Percentiles rank a stretch among this genome's conserved stretches.
These are phyloP conservation scores for Solioccasus polychromus DNA, from an alignment of 768 basidiomycete genomes.

Conservation along the genomic window DNA sequence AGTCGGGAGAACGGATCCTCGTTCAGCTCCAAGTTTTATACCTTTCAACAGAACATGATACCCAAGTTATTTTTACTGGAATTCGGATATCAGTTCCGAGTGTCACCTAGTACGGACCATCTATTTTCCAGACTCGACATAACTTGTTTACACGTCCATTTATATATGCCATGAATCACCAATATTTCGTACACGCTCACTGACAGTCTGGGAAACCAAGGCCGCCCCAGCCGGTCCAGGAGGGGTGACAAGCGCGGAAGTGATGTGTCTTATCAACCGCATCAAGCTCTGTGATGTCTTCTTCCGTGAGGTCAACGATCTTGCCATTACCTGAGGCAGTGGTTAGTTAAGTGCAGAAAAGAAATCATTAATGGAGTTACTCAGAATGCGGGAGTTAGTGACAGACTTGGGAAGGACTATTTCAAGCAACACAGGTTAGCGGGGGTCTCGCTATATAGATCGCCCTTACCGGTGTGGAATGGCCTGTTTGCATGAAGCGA, in stretches of 20 bases:
- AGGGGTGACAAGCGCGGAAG: slow-evolving; percentile 64
- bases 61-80: slow-evolving; percentile 4
- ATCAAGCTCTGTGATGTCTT: slow-evolving; percentile 58
- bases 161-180: background rate
- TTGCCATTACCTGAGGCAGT: slow-evolving; percentile 48
- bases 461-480: slow-evolving; percentile 44
- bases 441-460: background rate
- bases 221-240: slow-evolving; percentile 60
- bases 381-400: slow-evolving; percentile 58
- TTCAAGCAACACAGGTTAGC: slow-evolving; percentile 10
- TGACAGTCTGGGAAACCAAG: slow-evolving; percentile 62
- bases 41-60: background rate
- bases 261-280: slow-evolving; percentile 57
- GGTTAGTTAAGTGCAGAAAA: background rate
- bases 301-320: slow-evolving; percentile 57
- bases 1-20: background rate
- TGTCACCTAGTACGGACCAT: slow-evolving; percentile 1
- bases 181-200: slow-evolving; percentile 12
- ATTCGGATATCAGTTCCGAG: slow-evolving; percentile 1
- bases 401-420: slow-evolving; percentile 79
- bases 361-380: slow-evolving; percentile 29
- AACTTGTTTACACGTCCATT: background rate
- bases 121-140: slow-evolving; percentile 1
- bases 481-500: slow-evolving; percentile 71
- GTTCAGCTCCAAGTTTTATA: slow-evolving; percentile 4